These are phyloP conservation scores for Pythium phragmiticola DNA, from an alignment of 352 stramenopile species.

Conservation along the genomic window DNA sequence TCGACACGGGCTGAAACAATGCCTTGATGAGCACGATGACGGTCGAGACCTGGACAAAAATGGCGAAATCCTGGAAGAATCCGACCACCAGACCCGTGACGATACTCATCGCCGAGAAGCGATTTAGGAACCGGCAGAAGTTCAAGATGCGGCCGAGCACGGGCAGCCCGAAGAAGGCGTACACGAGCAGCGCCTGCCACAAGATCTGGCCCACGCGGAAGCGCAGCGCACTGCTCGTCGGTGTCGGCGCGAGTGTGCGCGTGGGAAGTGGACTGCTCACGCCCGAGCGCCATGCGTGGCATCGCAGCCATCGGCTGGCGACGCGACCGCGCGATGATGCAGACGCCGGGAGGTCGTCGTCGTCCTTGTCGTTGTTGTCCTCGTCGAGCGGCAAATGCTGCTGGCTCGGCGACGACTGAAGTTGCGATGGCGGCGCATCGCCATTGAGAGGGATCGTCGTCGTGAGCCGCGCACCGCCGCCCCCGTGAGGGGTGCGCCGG, in stretches of 20 bases:
- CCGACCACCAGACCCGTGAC: slow-evolving; percentile 46
- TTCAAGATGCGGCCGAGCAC: slow-evolving; percentile 64
- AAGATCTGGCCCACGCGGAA: slow-evolving; percentile 55
- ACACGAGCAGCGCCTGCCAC: slow-evolving; percentile 65
- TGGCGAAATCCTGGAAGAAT: slow-evolving; percentile 54
- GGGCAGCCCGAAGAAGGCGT: slow-evolving; percentile 62
- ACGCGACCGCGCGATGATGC: slow-evolving; percentile 2
- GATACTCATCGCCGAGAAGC: slow-evolving; percentile 45
- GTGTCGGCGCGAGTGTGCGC: neutral
- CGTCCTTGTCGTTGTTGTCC: slow-evolving; percentile 15
- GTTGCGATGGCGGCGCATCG: slow-evolving; percentile 15
- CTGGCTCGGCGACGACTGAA: neutral
- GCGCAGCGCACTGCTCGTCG: slow-evolving; percentile 11
- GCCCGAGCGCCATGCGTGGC: slow-evolving; percentile 4
- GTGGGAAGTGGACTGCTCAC: slow-evolving; percentile 2
- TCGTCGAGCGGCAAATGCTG: slow-evolving; percentile 2
- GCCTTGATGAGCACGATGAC: slow-evolving; percentile 70
- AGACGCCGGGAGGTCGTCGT: slow-evolving; percentile 12
- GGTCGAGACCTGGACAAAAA: slow-evolving; percentile 62
- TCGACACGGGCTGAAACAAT: slow-evolving; percentile 37
- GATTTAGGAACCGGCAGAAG: slow-evolving; percentile 56
- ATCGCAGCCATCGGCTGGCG: slow-evolving; percentile 10
- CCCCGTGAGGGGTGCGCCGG: slow-evolving; percentile 41
- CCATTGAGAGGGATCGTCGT: slow-evolving; percentile 24
- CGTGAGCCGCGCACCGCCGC: slow-evolving; percentile 35